These are phyloP conservation scores for Ligustrum vulgare DNA, from an alignment of 257 asterid species.

Conservation along the genomic window DNA sequence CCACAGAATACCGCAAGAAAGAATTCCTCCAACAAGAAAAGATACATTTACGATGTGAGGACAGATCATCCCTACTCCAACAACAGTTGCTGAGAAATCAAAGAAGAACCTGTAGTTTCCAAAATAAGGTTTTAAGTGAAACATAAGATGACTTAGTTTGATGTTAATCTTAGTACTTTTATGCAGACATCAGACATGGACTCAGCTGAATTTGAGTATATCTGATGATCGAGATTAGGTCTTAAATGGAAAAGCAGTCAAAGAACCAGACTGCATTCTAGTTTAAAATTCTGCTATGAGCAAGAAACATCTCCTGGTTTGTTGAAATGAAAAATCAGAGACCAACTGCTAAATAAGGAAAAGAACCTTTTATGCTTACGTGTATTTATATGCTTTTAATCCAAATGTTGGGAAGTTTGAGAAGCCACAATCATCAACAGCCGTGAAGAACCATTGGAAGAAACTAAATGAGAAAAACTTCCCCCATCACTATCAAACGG, in stretches of 20 bases:
- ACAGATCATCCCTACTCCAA: slow-evolving; percentile 81
- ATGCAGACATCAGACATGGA: not conserved
- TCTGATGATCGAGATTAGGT: too few relatives aligned
- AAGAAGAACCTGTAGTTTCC: slow-evolving; percentile 57
- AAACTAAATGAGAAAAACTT: slow-evolving; percentile 53
- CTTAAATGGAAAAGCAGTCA: not conserved
- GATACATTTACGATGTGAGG: slow-evolving; percentile 61
- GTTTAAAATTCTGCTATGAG: too few relatives aligned
- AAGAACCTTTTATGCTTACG: slow-evolving; percentile 25
- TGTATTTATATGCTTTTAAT: slow-evolving; percentile 51
- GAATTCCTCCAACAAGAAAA: slow-evolving; percentile 52
- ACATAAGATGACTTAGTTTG: too few relatives aligned
- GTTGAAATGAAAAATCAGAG: not conserved
- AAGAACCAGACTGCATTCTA: not conserved
- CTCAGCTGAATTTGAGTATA: not conserved
- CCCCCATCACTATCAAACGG: too few relatives aligned
- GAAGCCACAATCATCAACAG: slow-evolving; percentile 62
- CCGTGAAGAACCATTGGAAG: slow-evolving; percentile 81
- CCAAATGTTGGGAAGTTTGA: slow-evolving; percentile 64
- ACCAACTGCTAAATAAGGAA: not conserved
- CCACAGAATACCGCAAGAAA: slow-evolving; percentile 87
- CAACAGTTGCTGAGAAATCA: slow-evolving; percentile 70
- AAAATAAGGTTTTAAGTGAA: not conserved
- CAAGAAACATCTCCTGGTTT: too few relatives aligned
- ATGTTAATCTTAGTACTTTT: not conserved